phyloP scores from a whole-genome alignment of 257 asterid genomes.

The Coffea eugenioides region DNA sequence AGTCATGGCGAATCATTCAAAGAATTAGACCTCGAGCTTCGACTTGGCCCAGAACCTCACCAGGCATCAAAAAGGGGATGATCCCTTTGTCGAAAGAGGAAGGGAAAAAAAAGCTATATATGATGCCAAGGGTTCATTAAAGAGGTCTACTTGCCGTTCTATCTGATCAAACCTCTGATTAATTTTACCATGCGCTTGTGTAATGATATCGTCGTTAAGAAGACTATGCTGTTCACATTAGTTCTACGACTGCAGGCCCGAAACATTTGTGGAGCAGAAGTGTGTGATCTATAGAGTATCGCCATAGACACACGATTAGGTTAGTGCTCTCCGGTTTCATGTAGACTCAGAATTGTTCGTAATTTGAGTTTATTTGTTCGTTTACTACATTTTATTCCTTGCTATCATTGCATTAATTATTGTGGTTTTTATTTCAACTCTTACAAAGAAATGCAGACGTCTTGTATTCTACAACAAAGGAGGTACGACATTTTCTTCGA shows the following conservation, averaged over 20 bases:
- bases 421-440: not conserved
- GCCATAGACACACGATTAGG: not conserved
- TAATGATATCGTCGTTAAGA: not conserved
- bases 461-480: not conserved
- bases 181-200: not conserved
- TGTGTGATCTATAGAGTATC: not conserved
- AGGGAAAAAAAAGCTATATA: not conserved
- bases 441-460: not conserved
- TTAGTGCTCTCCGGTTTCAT: not conserved
- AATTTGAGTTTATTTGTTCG: not conserved
- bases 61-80: not conserved
- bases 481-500: not conserved
- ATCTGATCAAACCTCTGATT: not conserved
- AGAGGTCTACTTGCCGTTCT: not conserved
- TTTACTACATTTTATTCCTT: not conserved
- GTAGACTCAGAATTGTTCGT: not conserved
- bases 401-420: no score
- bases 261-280: not conserved
- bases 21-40: slow-evolving; percentile 36
- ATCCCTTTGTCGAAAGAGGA: not conserved
- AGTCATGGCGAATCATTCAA: slow-evolving; percentile 12
- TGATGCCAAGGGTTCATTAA: not conserved
- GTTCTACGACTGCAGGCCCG: not conserved
- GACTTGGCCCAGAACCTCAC: slow-evolving; percentile 29
- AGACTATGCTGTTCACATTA: not conserved